Evolutionary conservation across 148 eudicot genomes (phyloP).

Genomic region (Cornus florida): DNA sequence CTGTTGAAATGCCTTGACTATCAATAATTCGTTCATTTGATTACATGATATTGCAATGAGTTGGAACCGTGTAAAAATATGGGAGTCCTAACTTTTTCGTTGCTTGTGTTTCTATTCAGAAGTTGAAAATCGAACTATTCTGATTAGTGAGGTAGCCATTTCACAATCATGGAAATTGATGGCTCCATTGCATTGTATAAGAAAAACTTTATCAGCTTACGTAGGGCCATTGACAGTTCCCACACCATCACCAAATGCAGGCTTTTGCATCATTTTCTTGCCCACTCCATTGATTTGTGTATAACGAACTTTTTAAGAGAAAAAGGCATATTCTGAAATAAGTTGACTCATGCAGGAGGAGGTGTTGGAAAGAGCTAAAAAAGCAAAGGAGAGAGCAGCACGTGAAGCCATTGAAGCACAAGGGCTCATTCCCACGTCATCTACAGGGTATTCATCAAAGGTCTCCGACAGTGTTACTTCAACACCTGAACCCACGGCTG

Average conservation of each 20-base stretch:
- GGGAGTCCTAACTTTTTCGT: too few relatives aligned
- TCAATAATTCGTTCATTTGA: background rate
- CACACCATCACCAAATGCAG: background rate
- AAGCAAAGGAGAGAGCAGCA: conserved; percentile 79
- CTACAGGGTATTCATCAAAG: background rate
- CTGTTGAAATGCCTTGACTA: background rate
- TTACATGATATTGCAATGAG: background rate
- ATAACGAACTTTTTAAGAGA: background rate
- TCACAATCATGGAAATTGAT: background rate
- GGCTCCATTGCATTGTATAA: background rate
- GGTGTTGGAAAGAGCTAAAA: conserved; percentile 81
- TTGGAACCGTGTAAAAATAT: background rate
- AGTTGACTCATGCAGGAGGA: conserved; percentile 58
- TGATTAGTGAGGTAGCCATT: background rate
- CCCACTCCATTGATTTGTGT: background rate
- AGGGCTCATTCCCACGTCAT: conserved; percentile 40
- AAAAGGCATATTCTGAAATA: background rate
- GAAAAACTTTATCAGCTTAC: too few relatives aligned
- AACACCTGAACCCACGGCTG: conserved; percentile 1
- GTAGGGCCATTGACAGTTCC: too few relatives aligned
- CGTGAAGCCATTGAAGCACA: conserved; percentile 66
- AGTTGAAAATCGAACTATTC: background rate
- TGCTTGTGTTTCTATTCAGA: too few relatives aligned
- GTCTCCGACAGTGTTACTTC: too few relatives aligned
- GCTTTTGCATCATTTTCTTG: background rate